Percentiles rank a stretch among this genome's conserved stretches.
Conservation (phyloP, 768 basidiomycete species). For the Calocybe cyanea region DNA sequence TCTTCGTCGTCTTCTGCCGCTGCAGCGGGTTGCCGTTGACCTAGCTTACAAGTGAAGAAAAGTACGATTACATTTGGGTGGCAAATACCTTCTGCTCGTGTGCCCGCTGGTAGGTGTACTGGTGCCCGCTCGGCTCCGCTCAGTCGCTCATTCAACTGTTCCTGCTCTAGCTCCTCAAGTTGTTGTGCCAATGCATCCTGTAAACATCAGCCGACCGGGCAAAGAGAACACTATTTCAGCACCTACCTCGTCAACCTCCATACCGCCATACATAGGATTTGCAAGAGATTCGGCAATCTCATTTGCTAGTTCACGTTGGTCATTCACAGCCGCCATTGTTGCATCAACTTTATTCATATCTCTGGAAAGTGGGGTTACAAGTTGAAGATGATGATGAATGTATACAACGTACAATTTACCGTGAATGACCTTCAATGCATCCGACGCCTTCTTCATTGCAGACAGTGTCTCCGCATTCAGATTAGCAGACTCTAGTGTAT, state of each 20-base stretch:
- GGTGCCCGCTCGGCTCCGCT: slow-evolving; percentile 88
- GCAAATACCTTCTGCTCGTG: slow-evolving; percentile 49
- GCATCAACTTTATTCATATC: slow-evolving; percentile 86
- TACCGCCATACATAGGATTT: slow-evolving; percentile 53
- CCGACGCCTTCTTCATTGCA: slow-evolving; percentile 94
- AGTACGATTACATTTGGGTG: neutral
- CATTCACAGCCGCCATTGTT: slow-evolving; percentile 82
- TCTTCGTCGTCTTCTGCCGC: slow-evolving; percentile 88
- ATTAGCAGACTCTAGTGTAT: slow-evolving; percentile 96
- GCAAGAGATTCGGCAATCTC: slow-evolving; percentile 91
- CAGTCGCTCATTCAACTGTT: slow-evolving; percentile 80
- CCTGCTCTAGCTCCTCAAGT: slow-evolving; percentile 84
- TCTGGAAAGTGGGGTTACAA: slow-evolving; percentile 32
- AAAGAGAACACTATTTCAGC: slow-evolving; percentile 2
- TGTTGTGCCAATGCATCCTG: slow-evolving; percentile 80
- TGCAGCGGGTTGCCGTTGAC: slow-evolving; percentile 32
- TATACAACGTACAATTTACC: slow-evolving; percentile 69
- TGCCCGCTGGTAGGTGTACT: slow-evolving; percentile 70
- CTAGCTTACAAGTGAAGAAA: slow-evolving; percentile 11
- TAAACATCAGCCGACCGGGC: slow-evolving; percentile 7
- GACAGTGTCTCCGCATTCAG: slow-evolving; percentile 96
- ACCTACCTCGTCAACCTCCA: slow-evolving; percentile 70
- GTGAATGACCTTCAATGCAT: slow-evolving; percentile 87
- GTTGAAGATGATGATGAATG: neutral
- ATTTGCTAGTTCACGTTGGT: slow-evolving; percentile 88